Conservation (phyloP, 306 rosid genomes). For the Trifolium dubium region DNA sequence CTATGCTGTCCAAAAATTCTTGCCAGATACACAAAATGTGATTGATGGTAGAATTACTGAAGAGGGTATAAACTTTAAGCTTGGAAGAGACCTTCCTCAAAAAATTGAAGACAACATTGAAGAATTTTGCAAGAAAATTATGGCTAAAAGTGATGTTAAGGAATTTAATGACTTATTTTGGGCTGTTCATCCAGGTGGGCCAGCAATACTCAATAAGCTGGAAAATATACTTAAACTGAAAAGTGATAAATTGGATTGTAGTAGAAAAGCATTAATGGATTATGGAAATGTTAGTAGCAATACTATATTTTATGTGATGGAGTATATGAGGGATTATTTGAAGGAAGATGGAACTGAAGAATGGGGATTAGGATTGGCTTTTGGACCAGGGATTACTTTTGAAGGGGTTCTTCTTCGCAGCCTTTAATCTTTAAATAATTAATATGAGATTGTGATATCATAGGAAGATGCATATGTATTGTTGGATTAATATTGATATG, state of each 20-base stretch:
- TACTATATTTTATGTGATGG: conserved; percentile 90
- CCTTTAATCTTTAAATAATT: conserved; percentile 48
- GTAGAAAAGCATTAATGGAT: conserved; percentile 81
- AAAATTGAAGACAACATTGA: conserved; percentile 89
- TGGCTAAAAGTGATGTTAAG: conserved; percentile 47
- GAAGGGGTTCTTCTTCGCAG: conserved; percentile 94
- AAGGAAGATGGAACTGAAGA: conserved; percentile 63
- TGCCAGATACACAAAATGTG: conserved; percentile 75
- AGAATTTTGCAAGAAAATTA: conserved; percentile 73
- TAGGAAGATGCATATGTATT: neutral
- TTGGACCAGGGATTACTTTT: conserved; percentile 96
- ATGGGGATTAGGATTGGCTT: conserved; percentile 94
- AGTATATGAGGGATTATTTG: conserved; percentile 76
- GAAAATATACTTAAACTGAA: conserved; percentile 61
- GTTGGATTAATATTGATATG: neutral
- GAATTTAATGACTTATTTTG: conserved; percentile 82
- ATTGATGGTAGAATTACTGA: conserved; percentile 82
- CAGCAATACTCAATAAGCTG: conserved; percentile 81
- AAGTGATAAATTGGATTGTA: conserved; percentile 71
- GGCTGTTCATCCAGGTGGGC: conserved; percentile 98
- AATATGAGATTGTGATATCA: neutral
- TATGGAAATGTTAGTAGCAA: conserved; percentile 94
- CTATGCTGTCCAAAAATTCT: conserved; percentile 77
- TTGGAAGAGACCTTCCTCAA: conserved; percentile 94
- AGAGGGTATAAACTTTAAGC: conserved; percentile 88